Evolutionary conservation across 345 rosid genomes (phyloP), one percentile per base, ranked within the genome.

Genomic region (Microthlaspi erraticum): DNA sequence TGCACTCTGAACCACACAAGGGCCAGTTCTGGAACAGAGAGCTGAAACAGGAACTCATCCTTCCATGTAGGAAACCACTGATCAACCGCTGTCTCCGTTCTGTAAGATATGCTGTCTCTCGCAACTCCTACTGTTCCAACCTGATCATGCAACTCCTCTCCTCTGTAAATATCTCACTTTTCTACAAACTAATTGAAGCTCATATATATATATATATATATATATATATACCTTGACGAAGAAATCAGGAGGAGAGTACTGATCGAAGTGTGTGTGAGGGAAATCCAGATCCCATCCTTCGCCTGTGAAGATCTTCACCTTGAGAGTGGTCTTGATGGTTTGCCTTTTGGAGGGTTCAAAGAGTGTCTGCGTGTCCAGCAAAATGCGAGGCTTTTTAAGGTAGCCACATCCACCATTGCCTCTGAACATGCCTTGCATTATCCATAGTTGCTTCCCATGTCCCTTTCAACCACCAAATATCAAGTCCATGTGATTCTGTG

Each of bases 251-350:
- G 97, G 93, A 26, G 98, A 90, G 77, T 60, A 93, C 10, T 70
- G 80, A 74, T 93, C 96, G 19, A 93, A 93, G 60, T 84, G 85
- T 3, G 86, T 83, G 57, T 62, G 89, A 34, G 52, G 77, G 72
- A 93, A 93, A 80, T 91, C 98, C 66, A 60, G 37, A 53, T 80
- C 81, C 98, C 98, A 91, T 43, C 97, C 96, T 75, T 91, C 84
- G 10, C 97, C 98, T 52, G 88, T 82, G 62, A 72, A 75, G 55
- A 93, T 77, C 79, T 82, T 91, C 38, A 90, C 95, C 87, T 64
- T 88, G 37, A 92, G 76, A 46, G 75, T 82, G 69, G 77, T 88
- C 79, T 80, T 76, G 26, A 80, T 73, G 8, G 65, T 61, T 45
- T 72, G 67, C 9, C 45, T 67, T 46, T 71, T 79, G 42, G 36